These are phyloP conservation scores for Adansonia rubrostipa DNA, from an alignment of 441 rosid species.

Conservation along the genomic window DNA sequence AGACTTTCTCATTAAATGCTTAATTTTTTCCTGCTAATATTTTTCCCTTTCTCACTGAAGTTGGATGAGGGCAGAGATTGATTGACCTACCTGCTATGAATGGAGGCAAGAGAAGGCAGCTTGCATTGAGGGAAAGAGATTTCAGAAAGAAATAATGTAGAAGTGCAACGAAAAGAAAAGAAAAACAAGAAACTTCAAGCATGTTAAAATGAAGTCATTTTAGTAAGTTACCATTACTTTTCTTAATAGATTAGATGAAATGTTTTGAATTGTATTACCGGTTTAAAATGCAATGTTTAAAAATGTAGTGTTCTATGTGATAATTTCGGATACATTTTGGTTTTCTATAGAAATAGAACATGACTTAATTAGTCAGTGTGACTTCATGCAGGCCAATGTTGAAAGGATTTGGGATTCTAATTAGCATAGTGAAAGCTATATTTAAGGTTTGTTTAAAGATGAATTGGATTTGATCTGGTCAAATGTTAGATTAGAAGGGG, in stretches of 20 bases:
- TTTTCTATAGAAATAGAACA: conserved; percentile 1
- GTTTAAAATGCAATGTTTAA: background rate
- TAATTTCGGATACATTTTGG: background rate
- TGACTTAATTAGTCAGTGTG: background rate
- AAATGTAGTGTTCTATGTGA: background rate
- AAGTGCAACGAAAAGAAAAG: background rate
- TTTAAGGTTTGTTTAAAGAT: background rate
- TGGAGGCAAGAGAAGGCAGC: background rate
- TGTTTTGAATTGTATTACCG: background rate
- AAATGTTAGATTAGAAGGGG: background rate
- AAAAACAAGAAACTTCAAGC: background rate
- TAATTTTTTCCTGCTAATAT: background rate
- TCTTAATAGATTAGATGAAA: background rate
- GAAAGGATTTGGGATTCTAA: background rate
- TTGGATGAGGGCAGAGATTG: background rate
- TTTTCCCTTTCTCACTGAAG: background rate
- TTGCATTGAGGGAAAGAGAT: background rate
- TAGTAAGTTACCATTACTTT: background rate
- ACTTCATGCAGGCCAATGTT: background rate
- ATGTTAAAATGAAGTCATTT: background rate
- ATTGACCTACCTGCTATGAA: background rate
- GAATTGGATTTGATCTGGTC: background rate
- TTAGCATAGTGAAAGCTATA: background rate
- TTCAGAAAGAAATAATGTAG: background rate
- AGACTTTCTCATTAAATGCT: no score